Evolutionary conservation across 352 stramenopile genomes (phyloP), one percentile per base, ranked within the genome.

Genomic region (Globisporangium perplexum): DNA sequence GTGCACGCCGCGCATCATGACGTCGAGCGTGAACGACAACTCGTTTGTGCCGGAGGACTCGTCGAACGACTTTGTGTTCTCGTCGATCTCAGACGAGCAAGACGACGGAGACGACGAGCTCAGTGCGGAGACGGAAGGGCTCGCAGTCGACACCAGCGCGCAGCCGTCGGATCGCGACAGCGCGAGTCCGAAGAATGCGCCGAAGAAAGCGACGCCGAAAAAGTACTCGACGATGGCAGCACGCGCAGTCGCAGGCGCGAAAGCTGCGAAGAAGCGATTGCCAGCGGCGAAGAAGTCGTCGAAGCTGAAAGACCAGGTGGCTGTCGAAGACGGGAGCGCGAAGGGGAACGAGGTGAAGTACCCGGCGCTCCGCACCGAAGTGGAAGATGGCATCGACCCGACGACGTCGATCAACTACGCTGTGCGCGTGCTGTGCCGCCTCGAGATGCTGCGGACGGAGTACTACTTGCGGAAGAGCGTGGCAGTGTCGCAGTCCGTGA

Each of bases 401-500:
- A 65, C 63, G 23, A 75, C 67, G 20, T 88, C 77, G 7, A 63
- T 85, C 14, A 65, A 68, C 33, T 84, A 88, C 47, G 77, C 79
- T 6, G 72, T 88, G 15, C 75, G 68, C 7, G 66, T 88, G 11
- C 33, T 84, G 33, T 88, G 82, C 33, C 78, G 76, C 30, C 58
- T 89, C 11, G 82, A 92, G 61, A 89, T 89, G 72, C 62, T 92
- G 26, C 79, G 77, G 5, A 62, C 66, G 3, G 83, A 93, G 44
- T 93, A 95, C 60, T 90, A 89, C 47, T 57, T 93, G 47, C 77
- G 84, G 20, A 95, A 93, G 48, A 90, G 76, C 30, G 79, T 95
- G 8, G 74, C 82, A 2, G 73, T 94, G 6, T 87, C 82, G n/a
- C 86, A 96, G 59, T 78, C 81, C 17, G 80, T 92, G 41, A 90